Conservation (phyloP, 441 rosid species). For the Adansonia grandidieri region DNA sequence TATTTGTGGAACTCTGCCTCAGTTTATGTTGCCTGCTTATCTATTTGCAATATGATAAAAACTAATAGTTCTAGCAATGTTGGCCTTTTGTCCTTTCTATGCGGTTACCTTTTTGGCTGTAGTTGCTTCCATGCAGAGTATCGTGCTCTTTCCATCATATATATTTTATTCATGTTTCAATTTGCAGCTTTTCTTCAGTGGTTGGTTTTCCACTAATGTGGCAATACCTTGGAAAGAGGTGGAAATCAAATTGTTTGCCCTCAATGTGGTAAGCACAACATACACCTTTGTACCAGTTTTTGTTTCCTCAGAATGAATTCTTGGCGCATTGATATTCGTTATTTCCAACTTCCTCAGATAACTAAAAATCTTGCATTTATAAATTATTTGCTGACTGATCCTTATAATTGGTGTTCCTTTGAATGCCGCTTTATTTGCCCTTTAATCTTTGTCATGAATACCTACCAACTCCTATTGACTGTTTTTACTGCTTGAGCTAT, state of each 20-base stretch:
- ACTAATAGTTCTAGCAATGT: neutral
- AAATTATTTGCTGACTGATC: neutral
- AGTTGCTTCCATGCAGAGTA: neutral
- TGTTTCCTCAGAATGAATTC: constrained; percentile 7
- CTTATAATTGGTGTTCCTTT: neutral
- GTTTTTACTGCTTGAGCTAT: constrained; percentile 5
- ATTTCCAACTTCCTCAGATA: constrained; percentile 17
- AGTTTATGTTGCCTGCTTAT: constrained; percentile 6
- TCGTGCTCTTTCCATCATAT: constrained; percentile 18
- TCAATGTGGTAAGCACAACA: constrained; percentile 68
- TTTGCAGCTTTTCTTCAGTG: constrained; percentile 69
- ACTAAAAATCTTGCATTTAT: constrained; percentile 11
- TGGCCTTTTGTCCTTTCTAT: constrained; percentile 12
- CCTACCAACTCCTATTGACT: neutral
- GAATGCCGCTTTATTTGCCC: neutral
- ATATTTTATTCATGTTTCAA: constrained; percentile 26
- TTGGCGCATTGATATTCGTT: constrained; percentile 6
- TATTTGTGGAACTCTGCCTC: constrained; percentile 12
- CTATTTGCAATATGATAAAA: neutral
- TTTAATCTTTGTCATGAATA: neutral
- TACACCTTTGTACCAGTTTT: neutral
- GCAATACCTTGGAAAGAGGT: constrained; percentile 82
- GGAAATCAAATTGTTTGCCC: constrained; percentile 81
- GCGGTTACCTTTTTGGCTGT: neutral
- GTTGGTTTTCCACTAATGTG: constrained; percentile 62